Evolutionary conservation across 495 filamentous ascomycete genomes (phyloP), one percentile per base, ranked within the genome.

Genomic region (Hyaloscypha finlandica): DNA sequence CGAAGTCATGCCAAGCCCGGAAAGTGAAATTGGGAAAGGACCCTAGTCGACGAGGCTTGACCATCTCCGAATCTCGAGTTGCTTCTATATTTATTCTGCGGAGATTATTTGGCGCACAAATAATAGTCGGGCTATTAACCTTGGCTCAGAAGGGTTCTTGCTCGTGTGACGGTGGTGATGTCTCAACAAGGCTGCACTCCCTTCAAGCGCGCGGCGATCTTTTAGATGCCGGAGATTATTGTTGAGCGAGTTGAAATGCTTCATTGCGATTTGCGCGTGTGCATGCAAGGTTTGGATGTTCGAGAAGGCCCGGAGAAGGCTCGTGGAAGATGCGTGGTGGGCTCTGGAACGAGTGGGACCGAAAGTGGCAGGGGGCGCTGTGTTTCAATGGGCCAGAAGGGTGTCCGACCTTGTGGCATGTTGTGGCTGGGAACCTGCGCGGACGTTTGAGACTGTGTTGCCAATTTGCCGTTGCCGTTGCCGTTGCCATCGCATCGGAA

Each of bases 21-120:
- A 9, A 56, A n/a, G 20, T 30, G 20, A 56, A 29, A 56, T 56
- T 56, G 22, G 53, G 53, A 56, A 56, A 56, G 53, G 8, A 32
- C 8, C 53, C 53, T n/a, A 5, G 20, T 6, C 1, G 11, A 48
- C 8, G 42, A 19, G 42, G 42, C 11, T 48, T 3, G 42, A 19
- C 9, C 16, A 4, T 14, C 4, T 12, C 42, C 42, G 42, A 48
- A 12, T 1, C 42, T 3, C 11, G 42, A 19, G 35, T 12, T 11
- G 42, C 1, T 19, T 48, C 42, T 48, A 48, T 48, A 48, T 16
- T 48, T 19, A 48, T 48, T 14, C 16, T 48, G 42, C 42, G 42
- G 42, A 48, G 42, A 48, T 48, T 48, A 48, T 16, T 48, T 48
- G 42, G 42, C 42, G 42, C n/a, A 1, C 8, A 19, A 48, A 4